Evolutionary conservation across 2,329 filamentous ascomycete species (phyloP).

Genomic region (Arachnopeziza araneosa): DNA sequence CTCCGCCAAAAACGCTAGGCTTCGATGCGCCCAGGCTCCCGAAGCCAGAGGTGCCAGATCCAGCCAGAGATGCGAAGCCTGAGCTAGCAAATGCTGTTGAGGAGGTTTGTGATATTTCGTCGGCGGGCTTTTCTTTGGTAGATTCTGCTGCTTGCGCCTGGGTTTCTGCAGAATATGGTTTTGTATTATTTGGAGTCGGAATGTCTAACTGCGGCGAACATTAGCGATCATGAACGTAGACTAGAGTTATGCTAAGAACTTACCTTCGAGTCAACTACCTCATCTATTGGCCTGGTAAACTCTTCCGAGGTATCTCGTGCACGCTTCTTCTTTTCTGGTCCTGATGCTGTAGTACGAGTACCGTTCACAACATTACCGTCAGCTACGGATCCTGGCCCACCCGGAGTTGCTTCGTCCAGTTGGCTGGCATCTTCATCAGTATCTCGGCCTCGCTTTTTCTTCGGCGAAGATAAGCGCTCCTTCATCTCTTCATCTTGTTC

Average conservation of each 20-base stretch:
- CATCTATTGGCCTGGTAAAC: slow-evolving; percentile 21
- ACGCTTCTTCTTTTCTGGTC: slow-evolving; percentile 64
- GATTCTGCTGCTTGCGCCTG: slow-evolving; percentile 1
- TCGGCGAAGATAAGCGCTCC: slow-evolving; percentile 52
- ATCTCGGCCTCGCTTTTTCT: slow-evolving; percentile 53
- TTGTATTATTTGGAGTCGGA: neutral
- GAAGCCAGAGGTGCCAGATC: slow-evolving; percentile 58
- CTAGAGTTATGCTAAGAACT: neutral
- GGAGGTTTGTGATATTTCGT: slow-evolving; percentile 41
- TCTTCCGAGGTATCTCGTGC: slow-evolving; percentile 43
- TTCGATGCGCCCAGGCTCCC: slow-evolving; percentile 47
- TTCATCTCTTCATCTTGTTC: slow-evolving; percentile 37
- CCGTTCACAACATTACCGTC: slow-evolving; percentile 37
- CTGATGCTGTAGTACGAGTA: slow-evolving; percentile 37
- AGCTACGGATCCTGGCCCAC: slow-evolving; percentile 33
- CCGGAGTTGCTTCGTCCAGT: slow-evolving; percentile 28
- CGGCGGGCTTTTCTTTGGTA: slow-evolving; percentile 6
- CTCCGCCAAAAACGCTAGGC: slow-evolving; percentile 45
- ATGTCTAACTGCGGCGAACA: neutral
- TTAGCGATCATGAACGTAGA: neutral
- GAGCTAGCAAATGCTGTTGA: slow-evolving; percentile 62
- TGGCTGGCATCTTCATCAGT: slow-evolving; percentile 41
- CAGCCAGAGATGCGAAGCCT: slow-evolving; percentile 60
- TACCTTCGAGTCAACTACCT: slow-evolving; percentile 21
- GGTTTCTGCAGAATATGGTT: slow-evolving; percentile 5